Base-by-base conservation (phyloP, 208 protist genomes). In the Acanthamoeba castellanii region DNA sequence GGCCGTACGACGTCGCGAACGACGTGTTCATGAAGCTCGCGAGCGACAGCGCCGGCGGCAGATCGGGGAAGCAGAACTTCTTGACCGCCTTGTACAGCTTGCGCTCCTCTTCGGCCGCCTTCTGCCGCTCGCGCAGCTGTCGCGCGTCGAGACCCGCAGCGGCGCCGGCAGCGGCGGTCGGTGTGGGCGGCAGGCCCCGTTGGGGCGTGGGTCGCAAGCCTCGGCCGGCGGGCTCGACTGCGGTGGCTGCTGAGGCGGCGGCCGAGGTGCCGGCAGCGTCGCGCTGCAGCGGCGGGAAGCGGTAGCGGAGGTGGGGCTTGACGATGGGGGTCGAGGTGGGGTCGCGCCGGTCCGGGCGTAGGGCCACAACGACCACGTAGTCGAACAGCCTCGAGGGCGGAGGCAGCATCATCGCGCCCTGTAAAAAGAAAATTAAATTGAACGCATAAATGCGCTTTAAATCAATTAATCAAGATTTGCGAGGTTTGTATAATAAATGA, bases 11-110 rank as follows among this genome's bases (percentile, higher is more conserved):
- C 30, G 89, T 55, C 5, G 89, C 59, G 34, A 45, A 57, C 7
- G 68, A 52, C 55, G 55, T 34, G 9, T 14, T 3, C 90, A 85
- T 68, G 47, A 52, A 55, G 32, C 57, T 30, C 22, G 30, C 3
- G 22, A 76, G 42, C n/a, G 57, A 34, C 61, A 76, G 64, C 25
- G 22, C 25, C 3, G 45, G 57, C 30, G 85, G 85, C 85, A 91
- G 57, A 22, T 92, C 87, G 47, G 87, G 87, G 87, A 92, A 92
- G 87, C 87, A 92, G 64, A 92, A 92, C 59, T 92, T 45, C 59
- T 52, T 92, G 37, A 34, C 61, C n/a, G 87, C 87, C 66, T 92
- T 92, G 34, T 91, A 66, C 22, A 91, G 76, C 76, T 84, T 84
- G 2, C 76, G 76, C 76, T 84, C 76, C 76, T 84, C 76, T 20